These are phyloP conservation scores for Lunularia cruciata DNA, from an alignment of 225 moss, liverwort and hornwort species.

Conservation along the genomic window DNA sequence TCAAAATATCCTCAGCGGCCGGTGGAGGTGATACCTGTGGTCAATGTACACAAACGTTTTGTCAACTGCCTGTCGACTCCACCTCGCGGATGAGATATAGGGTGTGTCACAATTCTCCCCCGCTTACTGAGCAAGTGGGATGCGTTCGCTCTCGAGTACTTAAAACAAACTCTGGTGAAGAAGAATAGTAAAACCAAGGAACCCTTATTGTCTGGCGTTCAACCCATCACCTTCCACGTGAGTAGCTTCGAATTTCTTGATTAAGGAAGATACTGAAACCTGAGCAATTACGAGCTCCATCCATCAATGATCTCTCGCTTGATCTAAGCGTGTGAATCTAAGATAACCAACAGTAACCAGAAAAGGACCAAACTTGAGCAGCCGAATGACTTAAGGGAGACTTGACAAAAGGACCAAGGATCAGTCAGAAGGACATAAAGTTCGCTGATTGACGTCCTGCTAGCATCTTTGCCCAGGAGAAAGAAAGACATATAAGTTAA, in stretches of 20 bases:
- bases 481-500: too few species aligned
- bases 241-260: constrained; percentile 31
- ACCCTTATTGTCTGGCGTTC: constrained; percentile 13
- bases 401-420: too few species aligned
- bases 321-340: too few species aligned
- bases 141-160: constrained; percentile 6
- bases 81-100: background rate
- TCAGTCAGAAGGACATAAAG: too few species aligned
- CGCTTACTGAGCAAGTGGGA: constrained; percentile 2
- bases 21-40: constrained; percentile 14
- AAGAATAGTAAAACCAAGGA: constrained; percentile 16
- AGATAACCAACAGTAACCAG: too few species aligned
- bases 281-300: constrained; percentile 8
- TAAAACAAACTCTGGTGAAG: constrained; percentile 15
- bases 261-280: constrained; percentile 28
- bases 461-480: too few species aligned
- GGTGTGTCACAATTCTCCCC: background rate
- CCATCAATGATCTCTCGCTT: constrained; percentile 15
- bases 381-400: too few species aligned
- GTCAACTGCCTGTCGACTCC: constrained; percentile 3
- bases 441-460: too few species aligned
- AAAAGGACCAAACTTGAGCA: too few species aligned
- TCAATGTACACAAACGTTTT: constrained; percentile 12
- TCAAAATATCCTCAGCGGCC: background rate
- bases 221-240: constrained; percentile 25